A percentile compares a stretch with the other conserved stretches of the same genome.
Conservation (phyloP, 2,329 filamentous ascomycete species). For the Chaetomiaceae sp. region DNA sequence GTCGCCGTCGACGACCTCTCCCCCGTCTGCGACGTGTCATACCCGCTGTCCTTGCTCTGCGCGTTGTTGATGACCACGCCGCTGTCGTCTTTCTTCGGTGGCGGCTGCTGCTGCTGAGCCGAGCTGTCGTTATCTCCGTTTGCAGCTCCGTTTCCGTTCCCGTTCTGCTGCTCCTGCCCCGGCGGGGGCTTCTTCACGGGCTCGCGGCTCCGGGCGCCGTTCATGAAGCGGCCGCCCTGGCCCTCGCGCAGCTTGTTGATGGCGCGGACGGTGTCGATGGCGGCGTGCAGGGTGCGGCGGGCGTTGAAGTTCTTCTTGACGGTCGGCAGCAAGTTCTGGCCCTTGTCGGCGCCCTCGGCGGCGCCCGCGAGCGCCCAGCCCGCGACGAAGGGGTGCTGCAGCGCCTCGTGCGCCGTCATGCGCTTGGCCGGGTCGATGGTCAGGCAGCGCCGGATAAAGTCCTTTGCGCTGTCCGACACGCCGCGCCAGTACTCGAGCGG, state of each 20-base stretch:
- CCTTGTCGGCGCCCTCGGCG: slow-evolving; percentile 41
- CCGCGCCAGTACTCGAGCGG: slow-evolving; percentile 95
- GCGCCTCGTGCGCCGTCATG: slow-evolving; percentile 82
- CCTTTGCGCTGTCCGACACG: slow-evolving; percentile 77
- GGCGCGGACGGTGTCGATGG: slow-evolving; percentile 65
- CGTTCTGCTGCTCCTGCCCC: background rate
- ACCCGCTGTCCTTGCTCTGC: slow-evolving; percentile 9
- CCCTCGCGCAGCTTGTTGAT: slow-evolving; percentile 67
- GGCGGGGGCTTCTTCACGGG: slow-evolving; percentile 10
- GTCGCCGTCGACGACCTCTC: too few species aligned
- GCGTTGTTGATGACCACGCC: slow-evolving; percentile 29
- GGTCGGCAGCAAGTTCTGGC: slow-evolving; percentile 60
- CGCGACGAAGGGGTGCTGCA: slow-evolving; percentile 61
- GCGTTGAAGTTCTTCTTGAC: slow-evolving; percentile 74
- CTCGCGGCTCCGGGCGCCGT: slow-evolving; percentile 42
- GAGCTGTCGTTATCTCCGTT: too few species aligned
- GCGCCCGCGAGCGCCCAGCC: slow-evolving; percentile 39
- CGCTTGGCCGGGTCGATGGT: slow-evolving; percentile 83
- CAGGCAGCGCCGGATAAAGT: slow-evolving; percentile 88
- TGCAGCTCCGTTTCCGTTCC: background rate
- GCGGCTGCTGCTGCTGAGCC: slow-evolving; percentile 7
- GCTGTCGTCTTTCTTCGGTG: slow-evolving; percentile 41
- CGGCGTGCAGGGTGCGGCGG: slow-evolving; percentile 61
- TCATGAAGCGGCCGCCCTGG: slow-evolving; percentile 50
- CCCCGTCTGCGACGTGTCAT: slow-evolving; percentile 1